Percentiles rank a stretch among this genome's conserved stretches.
Conservation (phyloP, 208 protist genomes). For the Leishmania amazonensis region DNA sequence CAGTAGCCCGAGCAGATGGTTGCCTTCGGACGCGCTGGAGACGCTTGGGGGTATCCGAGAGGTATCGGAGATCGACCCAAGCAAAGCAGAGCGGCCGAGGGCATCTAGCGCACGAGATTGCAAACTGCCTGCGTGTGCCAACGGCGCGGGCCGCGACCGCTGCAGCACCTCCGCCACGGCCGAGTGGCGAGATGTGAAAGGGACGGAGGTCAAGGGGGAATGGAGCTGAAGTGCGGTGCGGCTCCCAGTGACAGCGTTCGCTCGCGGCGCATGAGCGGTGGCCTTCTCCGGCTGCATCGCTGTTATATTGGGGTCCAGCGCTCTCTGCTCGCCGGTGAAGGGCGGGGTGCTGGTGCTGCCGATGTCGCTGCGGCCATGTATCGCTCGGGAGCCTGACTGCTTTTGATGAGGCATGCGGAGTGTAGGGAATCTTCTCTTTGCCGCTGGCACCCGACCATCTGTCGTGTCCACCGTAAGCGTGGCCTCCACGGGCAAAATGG, state of each 20-base stretch:
- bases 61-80: not conserved
- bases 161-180: not conserved
- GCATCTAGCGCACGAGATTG: not conserved
- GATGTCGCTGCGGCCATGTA: not conserved
- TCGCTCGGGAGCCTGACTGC: not conserved
- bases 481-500: not conserved
- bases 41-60: not conserved
- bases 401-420: not conserved
- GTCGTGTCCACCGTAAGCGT: not conserved
- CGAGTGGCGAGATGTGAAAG: not conserved
- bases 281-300: too few relatives aligned
- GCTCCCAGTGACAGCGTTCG: not conserved
- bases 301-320: not conserved
- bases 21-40: not conserved
- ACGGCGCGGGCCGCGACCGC: not conserved
- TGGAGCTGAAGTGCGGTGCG: not conserved
- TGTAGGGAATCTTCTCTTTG: not conserved
- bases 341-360: not conserved
- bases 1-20: not conserved
- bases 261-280: not conserved
- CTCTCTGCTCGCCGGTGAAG: not conserved
- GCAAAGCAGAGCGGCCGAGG: not conserved
- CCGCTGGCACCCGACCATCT: too few relatives aligned
- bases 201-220: not conserved
- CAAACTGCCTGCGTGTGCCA: not conserved